Evolutionary conservation across 2,329 filamentous ascomycete genomes (phyloP).

Genomic region (Exserohilum rostratum): DNA sequence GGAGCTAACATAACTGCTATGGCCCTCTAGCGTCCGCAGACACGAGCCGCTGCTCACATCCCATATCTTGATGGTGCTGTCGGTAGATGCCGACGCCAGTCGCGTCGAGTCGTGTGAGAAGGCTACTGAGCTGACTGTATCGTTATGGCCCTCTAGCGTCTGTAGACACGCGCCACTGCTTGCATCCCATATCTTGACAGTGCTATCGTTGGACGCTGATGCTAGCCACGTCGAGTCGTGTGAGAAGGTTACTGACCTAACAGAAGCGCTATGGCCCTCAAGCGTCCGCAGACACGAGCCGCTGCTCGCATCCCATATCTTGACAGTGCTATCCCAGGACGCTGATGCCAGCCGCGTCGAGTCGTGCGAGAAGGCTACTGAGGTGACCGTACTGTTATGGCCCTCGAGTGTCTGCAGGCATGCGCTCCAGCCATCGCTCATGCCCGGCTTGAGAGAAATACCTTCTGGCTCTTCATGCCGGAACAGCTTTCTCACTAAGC

Average conservation of each 20-base stretch:
- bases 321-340: no score
- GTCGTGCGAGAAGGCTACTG: no score
- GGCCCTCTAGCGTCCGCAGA: not conserved
- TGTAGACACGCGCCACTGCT: conserved; percentile 11
- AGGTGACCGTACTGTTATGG: no score
- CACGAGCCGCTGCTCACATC: no score
- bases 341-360: no score
- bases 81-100: not conserved
- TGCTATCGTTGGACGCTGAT: conserved; percentile 9
- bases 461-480: not conserved
- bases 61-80: not conserved
- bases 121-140: conserved; percentile 10
- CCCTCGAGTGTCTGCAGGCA: no score
- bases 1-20: no score
- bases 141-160: conserved; percentile 24
- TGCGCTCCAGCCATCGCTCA: not conserved
- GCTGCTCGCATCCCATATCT: no score
- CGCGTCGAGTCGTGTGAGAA: conserved; percentile 12
- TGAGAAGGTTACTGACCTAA: no score
- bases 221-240: conserved; percentile 8
- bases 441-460: not conserved
- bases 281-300: no score
- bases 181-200: not conserved
- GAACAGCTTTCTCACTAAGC: not conserved
- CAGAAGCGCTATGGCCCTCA: no score